Percentiles rank a stretch among this genome's conserved stretches.
These are phyloP conservation scores for Jackrogersella multiformis DNA, from an alignment of 495 filamentous ascomycete genomes.

Conservation along the genomic window DNA sequence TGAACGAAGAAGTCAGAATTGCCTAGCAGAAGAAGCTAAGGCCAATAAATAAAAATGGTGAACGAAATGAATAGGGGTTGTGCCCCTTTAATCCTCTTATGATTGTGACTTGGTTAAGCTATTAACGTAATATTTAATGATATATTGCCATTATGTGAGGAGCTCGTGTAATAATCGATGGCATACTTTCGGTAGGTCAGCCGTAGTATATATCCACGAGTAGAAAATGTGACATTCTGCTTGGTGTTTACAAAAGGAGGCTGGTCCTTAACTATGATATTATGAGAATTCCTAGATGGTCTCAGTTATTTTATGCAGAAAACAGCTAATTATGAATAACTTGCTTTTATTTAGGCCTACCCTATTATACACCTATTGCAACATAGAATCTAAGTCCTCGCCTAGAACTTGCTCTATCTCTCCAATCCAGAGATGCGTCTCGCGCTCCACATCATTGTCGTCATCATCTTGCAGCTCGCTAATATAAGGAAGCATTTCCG, in stretches of 20 bases:
- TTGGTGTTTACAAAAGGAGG: background rate
- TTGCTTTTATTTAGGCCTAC: constrained; percentile 1
- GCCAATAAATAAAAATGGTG: too few species aligned
- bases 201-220: too few species aligned
- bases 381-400: constrained; percentile 87
- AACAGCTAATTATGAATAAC: background rate
- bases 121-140: background rate
- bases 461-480: constrained; percentile 96
- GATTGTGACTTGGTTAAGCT: background rate
- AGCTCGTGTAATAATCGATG: too few species aligned
- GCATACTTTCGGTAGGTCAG: too few species aligned
- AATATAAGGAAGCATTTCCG: constrained; percentile 94
- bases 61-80: too few species aligned
- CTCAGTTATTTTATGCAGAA: background rate
- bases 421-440: constrained; percentile 86
- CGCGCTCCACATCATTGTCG: constrained; percentile 87
- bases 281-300: background rate
- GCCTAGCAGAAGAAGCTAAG: too few species aligned
- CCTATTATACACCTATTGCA: constrained; percentile 63
- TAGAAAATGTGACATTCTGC: too few species aligned
- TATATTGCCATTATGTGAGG: background rate
- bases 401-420: constrained; percentile 87
- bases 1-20: too few species aligned
- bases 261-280: background rate
- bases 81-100: background rate